phyloP scores from a whole-genome alignment of 257 asterid species.

The Craterostigma plantagineum region DNA sequence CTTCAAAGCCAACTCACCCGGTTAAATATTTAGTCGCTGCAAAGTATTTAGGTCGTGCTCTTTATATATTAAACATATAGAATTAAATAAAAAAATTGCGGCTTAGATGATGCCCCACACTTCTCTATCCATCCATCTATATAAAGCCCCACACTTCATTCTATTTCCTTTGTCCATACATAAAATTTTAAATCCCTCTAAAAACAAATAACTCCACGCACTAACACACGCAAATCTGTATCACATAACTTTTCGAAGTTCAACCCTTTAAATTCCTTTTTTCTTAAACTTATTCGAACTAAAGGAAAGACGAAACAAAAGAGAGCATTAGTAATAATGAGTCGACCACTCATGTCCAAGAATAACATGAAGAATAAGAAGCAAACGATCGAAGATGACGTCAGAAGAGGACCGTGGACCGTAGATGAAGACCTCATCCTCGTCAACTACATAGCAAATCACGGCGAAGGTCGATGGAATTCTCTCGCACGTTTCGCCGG shows the following conservation, averaged over 20 bases:
- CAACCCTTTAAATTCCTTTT: no score
- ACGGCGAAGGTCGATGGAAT: conserved; percentile 95
- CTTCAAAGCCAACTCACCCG: no score
- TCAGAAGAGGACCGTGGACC: conserved; percentile 82
- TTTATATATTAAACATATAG: no score
- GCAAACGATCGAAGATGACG: conserved; percentile 9
- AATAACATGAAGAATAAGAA: not conserved
- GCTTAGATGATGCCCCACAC: no score
- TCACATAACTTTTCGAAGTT: not conserved
- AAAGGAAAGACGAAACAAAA: not conserved
- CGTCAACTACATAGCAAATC: conserved; percentile 50
- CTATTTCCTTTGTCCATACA: conserved; percentile 1
- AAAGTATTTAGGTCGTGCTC: no score
- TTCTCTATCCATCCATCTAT: conserved; percentile 24
- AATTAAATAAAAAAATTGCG: no score
- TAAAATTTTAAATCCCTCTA: not conserved
- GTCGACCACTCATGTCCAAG: conserved; percentile 2
- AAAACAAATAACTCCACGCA: not conserved
- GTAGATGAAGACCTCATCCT: conserved; percentile 17
- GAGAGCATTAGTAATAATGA: no score
- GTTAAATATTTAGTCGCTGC: no score
- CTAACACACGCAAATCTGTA: no score
- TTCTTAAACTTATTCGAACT: no score
- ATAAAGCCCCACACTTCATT: conserved; percentile 25
- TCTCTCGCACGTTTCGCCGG: conserved; percentile 69